These are phyloP conservation scores for Diplotaxis tenuifolia DNA, from an alignment of 345 rosid species.

Conservation along the genomic window DNA sequence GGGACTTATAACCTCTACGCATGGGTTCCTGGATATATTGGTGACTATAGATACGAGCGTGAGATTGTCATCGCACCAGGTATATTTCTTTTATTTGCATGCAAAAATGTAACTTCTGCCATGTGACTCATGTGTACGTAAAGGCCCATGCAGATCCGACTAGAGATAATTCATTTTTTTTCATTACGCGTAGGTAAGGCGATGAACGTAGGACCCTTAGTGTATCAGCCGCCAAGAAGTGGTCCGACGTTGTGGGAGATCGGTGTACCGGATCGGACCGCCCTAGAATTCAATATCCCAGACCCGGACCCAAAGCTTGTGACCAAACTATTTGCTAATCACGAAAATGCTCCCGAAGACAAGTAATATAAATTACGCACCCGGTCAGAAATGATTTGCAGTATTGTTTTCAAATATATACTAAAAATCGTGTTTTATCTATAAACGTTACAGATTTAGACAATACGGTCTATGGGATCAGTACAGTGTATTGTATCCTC, in stretches of 20 bases:
- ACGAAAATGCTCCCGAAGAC: slow-evolving; percentile 19
- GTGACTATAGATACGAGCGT: slow-evolving; percentile 49
- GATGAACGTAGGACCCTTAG: slow-evolving; percentile 44
- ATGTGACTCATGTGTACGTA: background rate
- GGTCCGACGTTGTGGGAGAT: slow-evolving; percentile 92
- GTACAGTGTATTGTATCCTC: slow-evolving; percentile 56
- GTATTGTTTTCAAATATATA: background rate
- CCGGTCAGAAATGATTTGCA: background rate
- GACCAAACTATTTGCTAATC: slow-evolving; percentile 41
- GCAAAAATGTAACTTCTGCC: background rate
- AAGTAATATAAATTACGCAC: slow-evolving; percentile 34
- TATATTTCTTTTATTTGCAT: slow-evolving; percentile 9
- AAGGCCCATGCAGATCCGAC: background rate
- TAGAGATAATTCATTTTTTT: background rate
- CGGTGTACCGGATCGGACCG: slow-evolving; percentile 72
- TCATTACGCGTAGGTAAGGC: slow-evolving; percentile 40
- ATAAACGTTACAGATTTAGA: slow-evolving; percentile 47
- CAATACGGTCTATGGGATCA: slow-evolving; percentile 81
- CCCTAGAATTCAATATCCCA: slow-evolving; percentile 71
- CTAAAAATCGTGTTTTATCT: slow-evolving; percentile 3
- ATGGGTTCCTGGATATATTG: slow-evolving; percentile 71
- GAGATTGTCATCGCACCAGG: slow-evolving; percentile 54
- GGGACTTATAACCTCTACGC: slow-evolving; percentile 68
- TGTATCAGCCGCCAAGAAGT: slow-evolving; percentile 63
- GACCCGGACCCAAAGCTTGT: slow-evolving; percentile 51